Base-by-base conservation (phyloP, 2,329 filamentous ascomycete genomes). In the Trichoderma sp. region DNA sequence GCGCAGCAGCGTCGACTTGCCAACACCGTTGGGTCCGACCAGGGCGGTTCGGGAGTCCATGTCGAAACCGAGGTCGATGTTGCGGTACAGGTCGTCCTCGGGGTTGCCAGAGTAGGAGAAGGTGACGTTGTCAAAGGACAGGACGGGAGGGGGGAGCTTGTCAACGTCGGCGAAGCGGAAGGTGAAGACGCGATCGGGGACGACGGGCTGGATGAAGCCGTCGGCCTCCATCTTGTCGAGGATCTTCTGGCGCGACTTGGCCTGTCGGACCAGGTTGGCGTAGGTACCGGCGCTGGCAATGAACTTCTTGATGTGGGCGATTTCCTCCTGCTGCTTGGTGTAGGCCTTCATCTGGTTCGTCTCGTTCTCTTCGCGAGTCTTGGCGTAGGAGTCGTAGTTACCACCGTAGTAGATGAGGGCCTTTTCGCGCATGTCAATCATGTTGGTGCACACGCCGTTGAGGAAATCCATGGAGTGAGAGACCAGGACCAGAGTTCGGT, bases 211-310 rank as follows among this genome's bases (percentile, higher is more conserved):
- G 77, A 99, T 98, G 80, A 98, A 95, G 71, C 95, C 95, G 74
- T 99, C 95, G 72, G 96, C 95, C 85, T 98, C 94, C 95, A 99
- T 99, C 89, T 99, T 99, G 87, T 99, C 95, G 71, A 98, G 86
- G 79, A 98, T 98, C 92, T 99, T 99, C 82, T 99, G 95, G 70
- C 95, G 89, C 50, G 95, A 98, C 86, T 99, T 99, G 80, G 96
- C 96, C 82, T 99, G 95, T 79, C 92, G 88, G 77, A 99, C 95
- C 84, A 99, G 86, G 84, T 99, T 99, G 87, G 96, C 95, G 76
- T 99, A 99, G 67, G 95, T 99, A 93, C 96, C 95, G 65, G 95
- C 95, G 68, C 94, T 97, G 75, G 96, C 95, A 78, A 99, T 99
- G 85, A 99, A 99, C 83, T 98, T 97, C 86, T 99, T 98, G 86